These are phyloP conservation scores for Dianthus caryophyllus DNA, from an alignment of 148 eudicot species.

Conservation along the genomic window DNA sequence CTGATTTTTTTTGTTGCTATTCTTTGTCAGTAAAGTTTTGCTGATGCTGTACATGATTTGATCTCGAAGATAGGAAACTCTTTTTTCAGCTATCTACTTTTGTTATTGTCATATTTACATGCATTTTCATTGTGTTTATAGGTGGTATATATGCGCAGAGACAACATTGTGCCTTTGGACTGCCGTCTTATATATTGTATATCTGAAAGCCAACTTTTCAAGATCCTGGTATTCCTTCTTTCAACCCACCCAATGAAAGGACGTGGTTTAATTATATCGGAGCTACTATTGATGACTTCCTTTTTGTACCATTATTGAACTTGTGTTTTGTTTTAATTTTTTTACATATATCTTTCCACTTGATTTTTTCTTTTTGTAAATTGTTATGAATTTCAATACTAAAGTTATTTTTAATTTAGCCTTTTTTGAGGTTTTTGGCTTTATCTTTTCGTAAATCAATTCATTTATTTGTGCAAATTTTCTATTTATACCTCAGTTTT, in stretches of 20 bases:
- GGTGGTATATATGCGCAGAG: constrained; percentile 94
- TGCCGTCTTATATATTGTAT: constrained; percentile 55
- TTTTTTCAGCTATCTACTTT: neutral
- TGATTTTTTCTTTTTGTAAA: too few species aligned
- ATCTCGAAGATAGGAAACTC: neutral
- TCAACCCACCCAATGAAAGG: neutral
- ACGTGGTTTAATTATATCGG: neutral
- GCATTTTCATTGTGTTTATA: constrained; percentile 23
- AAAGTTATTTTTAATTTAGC: too few species aligned
- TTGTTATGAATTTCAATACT: too few species aligned
- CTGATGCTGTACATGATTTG: neutral
- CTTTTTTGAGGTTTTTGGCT: too few species aligned
- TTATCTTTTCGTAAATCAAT: too few species aligned
- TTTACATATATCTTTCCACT: too few species aligned
- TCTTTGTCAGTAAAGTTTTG: neutral
- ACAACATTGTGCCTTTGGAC: constrained; percentile 91
- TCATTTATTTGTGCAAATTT: too few species aligned
- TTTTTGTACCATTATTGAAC: neutral
- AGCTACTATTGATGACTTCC: neutral
- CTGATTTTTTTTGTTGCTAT: constrained; percentile 14
- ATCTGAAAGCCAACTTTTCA: constrained; percentile 54
- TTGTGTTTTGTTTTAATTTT: too few species aligned
- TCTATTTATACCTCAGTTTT: too few species aligned
- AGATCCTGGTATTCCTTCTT: constrained; percentile 59
- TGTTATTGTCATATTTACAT: constrained; percentile 1